A percentile compares a stretch with the other conserved stretches of the same genome.
phyloP scores from a whole-genome alignment of 352 stramenopile genomes.

The Blastocystis hominis region DNA sequence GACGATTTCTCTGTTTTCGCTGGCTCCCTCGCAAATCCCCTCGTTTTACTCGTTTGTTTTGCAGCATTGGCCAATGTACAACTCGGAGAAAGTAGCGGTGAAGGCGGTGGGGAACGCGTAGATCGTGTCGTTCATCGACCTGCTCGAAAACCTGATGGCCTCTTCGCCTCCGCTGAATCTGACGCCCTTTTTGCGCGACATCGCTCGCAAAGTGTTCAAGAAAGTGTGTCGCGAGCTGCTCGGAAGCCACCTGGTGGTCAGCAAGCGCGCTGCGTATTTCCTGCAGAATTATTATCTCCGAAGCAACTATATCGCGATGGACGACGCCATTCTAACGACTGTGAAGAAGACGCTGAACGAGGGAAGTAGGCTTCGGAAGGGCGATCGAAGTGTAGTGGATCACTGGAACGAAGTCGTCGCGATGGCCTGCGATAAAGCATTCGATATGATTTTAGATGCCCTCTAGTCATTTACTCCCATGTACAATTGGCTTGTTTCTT shows the following conservation, averaged over 20 bases:
- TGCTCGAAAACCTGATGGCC: background rate
- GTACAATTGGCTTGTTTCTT: constrained; percentile 19
- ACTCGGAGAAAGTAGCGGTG: background rate
- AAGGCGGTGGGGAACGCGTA: background rate
- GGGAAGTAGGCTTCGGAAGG: background rate
- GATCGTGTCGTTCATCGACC: background rate
- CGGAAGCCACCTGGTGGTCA: background rate
- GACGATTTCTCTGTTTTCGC: background rate
- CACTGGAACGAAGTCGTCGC: constrained; percentile 29
- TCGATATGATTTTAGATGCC: constrained; percentile 19
- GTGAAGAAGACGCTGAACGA: background rate
- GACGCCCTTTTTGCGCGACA: background rate
- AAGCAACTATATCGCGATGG: constrained; percentile 7
- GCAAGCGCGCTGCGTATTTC: constrained; percentile 2
- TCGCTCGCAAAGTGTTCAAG: background rate
- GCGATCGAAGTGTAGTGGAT: background rate
- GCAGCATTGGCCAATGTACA: background rate
- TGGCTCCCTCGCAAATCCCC: background rate
- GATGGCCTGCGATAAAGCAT: constrained; percentile 2
- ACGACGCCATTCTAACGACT: background rate
- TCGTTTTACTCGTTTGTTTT: constrained; percentile 1
- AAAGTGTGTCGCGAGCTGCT: background rate
- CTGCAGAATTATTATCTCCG: constrained; percentile 16
- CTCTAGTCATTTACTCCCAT: constrained; percentile 13
- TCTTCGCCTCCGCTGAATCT: background rate